Evolutionary conservation across 768 basidiomycete species (phyloP).

Genomic region (Boletus insuetus): DNA sequence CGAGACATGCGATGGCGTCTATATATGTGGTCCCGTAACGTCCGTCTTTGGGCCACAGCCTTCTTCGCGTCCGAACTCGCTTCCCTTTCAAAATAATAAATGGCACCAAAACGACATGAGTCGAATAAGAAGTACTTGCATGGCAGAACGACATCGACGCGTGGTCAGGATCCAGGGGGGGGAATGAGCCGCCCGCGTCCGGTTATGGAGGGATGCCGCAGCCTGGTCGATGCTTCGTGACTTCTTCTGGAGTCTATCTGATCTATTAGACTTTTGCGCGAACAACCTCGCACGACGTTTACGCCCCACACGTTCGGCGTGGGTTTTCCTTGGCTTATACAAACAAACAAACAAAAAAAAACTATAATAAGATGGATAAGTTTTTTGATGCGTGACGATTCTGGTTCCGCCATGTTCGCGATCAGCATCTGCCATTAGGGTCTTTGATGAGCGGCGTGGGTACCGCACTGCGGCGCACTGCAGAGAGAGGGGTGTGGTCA

Average conservation of each 20-base stretch:
- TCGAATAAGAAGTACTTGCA: not conserved
- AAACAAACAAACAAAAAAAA: too few relatives aligned
- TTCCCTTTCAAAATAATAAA: not conserved
- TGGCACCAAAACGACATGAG: too few relatives aligned
- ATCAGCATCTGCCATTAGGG: not conserved
- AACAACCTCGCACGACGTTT: not conserved
- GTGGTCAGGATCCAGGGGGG: not conserved
- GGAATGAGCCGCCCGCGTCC: too few relatives aligned
- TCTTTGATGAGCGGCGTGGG: not conserved
- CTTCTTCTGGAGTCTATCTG: not conserved
- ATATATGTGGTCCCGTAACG: constrained; percentile 1
- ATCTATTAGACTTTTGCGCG: constrained; percentile 13
- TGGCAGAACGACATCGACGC: not conserved
- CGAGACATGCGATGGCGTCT: not conserved
- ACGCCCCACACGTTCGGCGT: not conserved
- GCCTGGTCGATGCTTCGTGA: not conserved
- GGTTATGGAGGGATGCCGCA: not conserved
- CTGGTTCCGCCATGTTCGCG: not conserved
- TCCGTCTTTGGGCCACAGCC: not conserved
- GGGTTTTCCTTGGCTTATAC: not conserved
- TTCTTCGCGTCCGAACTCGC: not conserved
- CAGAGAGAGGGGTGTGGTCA: not conserved
- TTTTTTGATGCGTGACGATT: not conserved
- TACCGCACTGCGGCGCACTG: constrained; percentile 3
- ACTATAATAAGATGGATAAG: too few relatives aligned